These are phyloP conservation scores for Wickerhamiella cacticola DNA, from an alignment of 805 yeast species.

Conservation along the genomic window DNA sequence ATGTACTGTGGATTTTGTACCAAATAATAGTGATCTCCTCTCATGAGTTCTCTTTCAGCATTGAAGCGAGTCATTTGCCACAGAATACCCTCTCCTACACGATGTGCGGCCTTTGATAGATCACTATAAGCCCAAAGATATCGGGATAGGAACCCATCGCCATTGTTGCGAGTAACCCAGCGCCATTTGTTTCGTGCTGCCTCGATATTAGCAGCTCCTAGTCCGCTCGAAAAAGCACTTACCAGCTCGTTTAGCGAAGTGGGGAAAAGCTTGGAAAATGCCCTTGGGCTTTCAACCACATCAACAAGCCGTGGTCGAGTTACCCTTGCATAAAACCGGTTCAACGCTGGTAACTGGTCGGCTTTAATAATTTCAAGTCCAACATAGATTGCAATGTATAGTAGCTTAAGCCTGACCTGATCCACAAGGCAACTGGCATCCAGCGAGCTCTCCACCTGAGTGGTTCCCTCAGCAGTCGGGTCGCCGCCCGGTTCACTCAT, in stretches of 20 bases:
- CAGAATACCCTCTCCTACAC: slow-evolving; percentile 1
- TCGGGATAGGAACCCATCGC: slow-evolving; percentile 1
- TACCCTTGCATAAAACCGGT: neutral
- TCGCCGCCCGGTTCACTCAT: neutral
- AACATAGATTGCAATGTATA: slow-evolving; percentile 4
- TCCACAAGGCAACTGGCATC: neutral
- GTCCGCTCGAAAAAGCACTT: neutral
- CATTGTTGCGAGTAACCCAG: neutral
- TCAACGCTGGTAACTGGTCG: neutral
- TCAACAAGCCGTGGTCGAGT: neutral
- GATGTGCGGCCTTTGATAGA: neutral
- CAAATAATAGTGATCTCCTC: slow-evolving; percentile 54
- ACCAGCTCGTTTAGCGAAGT: neutral
- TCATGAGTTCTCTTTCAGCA: slow-evolving; percentile 47
- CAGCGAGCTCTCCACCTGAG: neutral
- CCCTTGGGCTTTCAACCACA: neutral
- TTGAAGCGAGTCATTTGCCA: slow-evolving; percentile 26
- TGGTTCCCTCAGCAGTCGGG: neutral
- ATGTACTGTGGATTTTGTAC: neutral
- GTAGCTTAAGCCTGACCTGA: neutral
- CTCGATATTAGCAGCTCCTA: neutral
- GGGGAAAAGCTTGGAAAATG: neutral
- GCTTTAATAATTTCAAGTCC: neutral
- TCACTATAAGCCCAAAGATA: slow-evolving; percentile 1
- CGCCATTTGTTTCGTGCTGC: slow-evolving; percentile 2